Evolutionary conservation across 805 yeast genomes (phyloP).

Genomic region (Brettanomyces anomalus): DNA sequence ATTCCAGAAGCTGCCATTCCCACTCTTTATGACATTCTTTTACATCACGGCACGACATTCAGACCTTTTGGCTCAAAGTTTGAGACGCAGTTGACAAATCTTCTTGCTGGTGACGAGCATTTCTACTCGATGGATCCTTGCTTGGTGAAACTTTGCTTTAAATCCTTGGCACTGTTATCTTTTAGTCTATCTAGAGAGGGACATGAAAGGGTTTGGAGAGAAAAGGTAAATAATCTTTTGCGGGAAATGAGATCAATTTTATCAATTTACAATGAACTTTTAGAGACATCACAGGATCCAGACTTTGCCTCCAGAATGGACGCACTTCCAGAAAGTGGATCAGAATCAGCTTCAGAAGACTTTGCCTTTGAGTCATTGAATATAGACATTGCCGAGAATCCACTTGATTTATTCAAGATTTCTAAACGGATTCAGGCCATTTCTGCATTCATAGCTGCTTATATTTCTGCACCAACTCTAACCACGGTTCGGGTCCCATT

Average conservation of each 20-base stretch:
- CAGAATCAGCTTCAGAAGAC: constrained; percentile 9
- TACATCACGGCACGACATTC: constrained; percentile 66
- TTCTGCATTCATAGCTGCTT: constrained; percentile 34
- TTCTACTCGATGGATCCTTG: constrained; percentile 30
- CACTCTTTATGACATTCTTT: constrained; percentile 34
- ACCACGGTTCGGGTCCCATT: constrained; percentile 47
- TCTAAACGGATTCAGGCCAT: constrained; percentile 43
- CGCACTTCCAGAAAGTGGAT: constrained; percentile 29
- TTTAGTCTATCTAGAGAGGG: constrained; percentile 43
- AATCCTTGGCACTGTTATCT: constrained; percentile 47
- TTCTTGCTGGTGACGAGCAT: constrained; percentile 26
- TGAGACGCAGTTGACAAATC: constrained; percentile 33
- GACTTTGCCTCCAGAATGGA: constrained; percentile 35
- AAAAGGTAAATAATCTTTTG: constrained; percentile 38
- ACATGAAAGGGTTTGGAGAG: constrained; percentile 37
- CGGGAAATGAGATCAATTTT: constrained; percentile 48
- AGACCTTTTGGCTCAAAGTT: constrained; percentile 67
- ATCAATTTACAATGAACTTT: constrained; percentile 47
- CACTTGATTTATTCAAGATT: constrained; percentile 41
- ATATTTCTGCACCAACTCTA: constrained; percentile 44
- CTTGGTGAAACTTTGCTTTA: constrained; percentile 34
- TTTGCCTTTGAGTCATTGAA: constrained; percentile 38
- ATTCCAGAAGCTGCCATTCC: constrained; percentile 30
- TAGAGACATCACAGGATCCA: constrained; percentile 49
- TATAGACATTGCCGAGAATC: constrained; percentile 47